Conservation (phyloP, 306 rosid genomes). For the Medicago truncatula region MtrunA17r5.0-ANR NC_053042.1:12454501-12455000, state of each 20-base stretch:
- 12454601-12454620: no score
- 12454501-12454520: no score
- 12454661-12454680: conserved; percentile 3
- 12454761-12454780: conserved; percentile 75
- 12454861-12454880: conserved; percentile 56
- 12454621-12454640: no score
- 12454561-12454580: no score
- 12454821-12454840: conserved; percentile 56
- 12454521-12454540: no score
- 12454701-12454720: conserved; percentile 47
- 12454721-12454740: conserved; percentile 50
- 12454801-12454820: conserved; percentile 75
- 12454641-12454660: background rate
- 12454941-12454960: conserved; percentile 61
- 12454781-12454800: conserved; percentile 62
- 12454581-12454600: no score
- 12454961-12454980: conserved; percentile 71
- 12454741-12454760: conserved; percentile 49
- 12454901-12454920: conserved; percentile 41
- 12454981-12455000: conserved; percentile 64
- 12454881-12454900: conserved; percentile 59
- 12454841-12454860: conserved; percentile 68
- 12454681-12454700: conserved; percentile 59
- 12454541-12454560: no score
- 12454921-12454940: conserved; percentile 49